These are phyloP conservation scores for Ascoidea tarda DNA, from an alignment of 805 yeast genomes.

Conservation along the genomic window DNA sequence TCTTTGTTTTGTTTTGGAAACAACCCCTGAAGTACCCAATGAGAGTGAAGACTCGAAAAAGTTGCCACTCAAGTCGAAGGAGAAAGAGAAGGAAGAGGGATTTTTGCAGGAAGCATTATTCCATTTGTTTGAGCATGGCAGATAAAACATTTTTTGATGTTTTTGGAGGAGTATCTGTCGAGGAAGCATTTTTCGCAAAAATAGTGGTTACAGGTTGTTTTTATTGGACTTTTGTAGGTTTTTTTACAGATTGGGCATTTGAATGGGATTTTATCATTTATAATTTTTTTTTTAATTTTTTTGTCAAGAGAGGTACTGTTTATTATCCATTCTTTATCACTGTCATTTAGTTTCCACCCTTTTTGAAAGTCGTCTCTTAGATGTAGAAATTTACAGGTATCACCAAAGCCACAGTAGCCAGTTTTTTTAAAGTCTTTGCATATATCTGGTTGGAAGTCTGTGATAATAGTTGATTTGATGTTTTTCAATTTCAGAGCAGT, in stretches of 20 bases:
- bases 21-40: too few species aligned
- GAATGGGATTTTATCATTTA: neutral
- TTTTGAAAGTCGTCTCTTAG: conserved; percentile 73
- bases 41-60: too few species aligned
- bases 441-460: conserved; percentile 87
- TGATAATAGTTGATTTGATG: conserved; percentile 23
- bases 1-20: too few species aligned
- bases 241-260: neutral
- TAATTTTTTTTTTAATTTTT: too few species aligned
- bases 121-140: neutral
- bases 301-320: neutral
- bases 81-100: too few species aligned
- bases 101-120: neutral
- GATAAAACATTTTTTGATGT: neutral
- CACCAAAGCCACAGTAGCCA: conserved; percentile 97
- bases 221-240: neutral
- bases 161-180: neutral
- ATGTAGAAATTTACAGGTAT: conserved; percentile 89
- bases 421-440: conserved; percentile 87
- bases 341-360: conserved; percentile 47
- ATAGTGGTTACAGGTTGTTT: neutral
- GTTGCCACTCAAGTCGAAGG: too few species aligned
- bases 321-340: neutral
- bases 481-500: too few species aligned
- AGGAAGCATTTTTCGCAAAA: neutral